phyloP scores from a whole-genome alignment of 1,284 basidiomycete species.

The Ganoderma resinaceum region DNA sequence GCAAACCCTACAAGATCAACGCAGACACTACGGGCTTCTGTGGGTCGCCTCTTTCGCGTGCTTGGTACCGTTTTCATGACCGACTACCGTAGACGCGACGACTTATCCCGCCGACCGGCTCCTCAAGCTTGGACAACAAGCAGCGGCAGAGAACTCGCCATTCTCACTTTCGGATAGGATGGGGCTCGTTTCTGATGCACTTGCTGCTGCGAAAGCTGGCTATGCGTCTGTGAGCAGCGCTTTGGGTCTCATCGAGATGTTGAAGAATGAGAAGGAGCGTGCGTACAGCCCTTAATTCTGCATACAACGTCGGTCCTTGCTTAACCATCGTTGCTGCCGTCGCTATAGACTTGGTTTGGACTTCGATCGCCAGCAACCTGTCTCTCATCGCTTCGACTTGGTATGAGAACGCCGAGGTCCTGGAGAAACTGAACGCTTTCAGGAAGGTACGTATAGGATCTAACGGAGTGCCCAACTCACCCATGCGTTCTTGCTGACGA shows the following conservation, averaged over 20 bases:
- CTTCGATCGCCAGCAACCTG: slow-evolving; percentile 66
- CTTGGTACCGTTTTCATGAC: slow-evolving; percentile 3
- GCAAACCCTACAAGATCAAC: slow-evolving; percentile 87
- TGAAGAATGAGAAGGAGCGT: slow-evolving; percentile 82
- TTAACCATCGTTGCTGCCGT: neutral
- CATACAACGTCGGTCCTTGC: no score
- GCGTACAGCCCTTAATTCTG: slow-evolving; percentile 37
- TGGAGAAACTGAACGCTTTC: slow-evolving; percentile 69
- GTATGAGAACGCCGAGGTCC: slow-evolving; percentile 83
- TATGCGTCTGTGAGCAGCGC: slow-evolving; percentile 80
- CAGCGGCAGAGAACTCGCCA: slow-evolving; percentile 65
- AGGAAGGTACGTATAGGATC: slow-evolving; percentile 58
- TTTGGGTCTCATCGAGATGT: slow-evolving; percentile 72
- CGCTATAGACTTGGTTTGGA: slow-evolving; percentile 75
- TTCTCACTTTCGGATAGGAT: slow-evolving; percentile 89
- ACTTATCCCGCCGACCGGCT: slow-evolving; percentile 87
- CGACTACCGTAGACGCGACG: slow-evolving; percentile 71
- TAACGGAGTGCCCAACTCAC: neutral
- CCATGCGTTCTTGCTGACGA: neutral
- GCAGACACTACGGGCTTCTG: slow-evolving; percentile 91
- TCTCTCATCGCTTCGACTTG: slow-evolving; percentile 71
- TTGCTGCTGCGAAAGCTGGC: slow-evolving; percentile 84
- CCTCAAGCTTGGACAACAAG: slow-evolving; percentile 81
- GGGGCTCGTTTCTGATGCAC: slow-evolving; percentile 84
- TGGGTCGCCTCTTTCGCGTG: slow-evolving; percentile 47